Base-by-base conservation (phyloP, 1,284 basidiomycete species). In the Rhodotorula mucilaginosa region DNA sequence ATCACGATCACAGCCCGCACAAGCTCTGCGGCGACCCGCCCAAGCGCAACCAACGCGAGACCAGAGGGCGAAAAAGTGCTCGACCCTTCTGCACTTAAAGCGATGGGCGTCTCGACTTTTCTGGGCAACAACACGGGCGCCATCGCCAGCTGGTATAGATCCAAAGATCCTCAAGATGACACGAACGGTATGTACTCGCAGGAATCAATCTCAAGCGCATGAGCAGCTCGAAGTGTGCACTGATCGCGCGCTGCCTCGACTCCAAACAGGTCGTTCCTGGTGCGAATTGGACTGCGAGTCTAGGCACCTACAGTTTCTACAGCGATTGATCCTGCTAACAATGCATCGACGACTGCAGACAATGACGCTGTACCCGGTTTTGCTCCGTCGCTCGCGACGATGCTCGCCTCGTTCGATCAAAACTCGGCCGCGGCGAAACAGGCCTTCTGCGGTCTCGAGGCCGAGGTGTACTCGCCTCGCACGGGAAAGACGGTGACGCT, bases 401-500 rank as follows among this genome's bases (percentile, higher is more conserved):
- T 76, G 75, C 64, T 69, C 16, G 15, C 52, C 16, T 71, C 70
- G 47, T 76, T 69, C 57, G 56, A 58, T 3, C 48, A 66, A 21
- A 60, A 75, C 58, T 59, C 65, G 3, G 54, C 44, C 12, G 64
- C 49, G 18, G 73, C 75, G 6, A 67, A 65, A 5, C 67, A 58
- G 29, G 73, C 61, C 3, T 75, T 73, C 48, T 75, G 75, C 49
- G 75, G 75, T 21, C 67, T 72, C 12, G 70, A 70, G 31, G 70
- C 66, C 6, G 15, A 29, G 8, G 70, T 71, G 48, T 49, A 68
- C 59, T 65, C 63, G 39, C 59, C 73, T 15, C 34, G 57, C 47
- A 68, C 59, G 59, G 73, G 71, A 0, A 58, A 19, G 8, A 57
- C n/a, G 8, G 4, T 39, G 5, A 58, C 48, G 5, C 34, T 72